Conservation (phyloP, 176 grass and related monocot species). For the Echinochloa phyllopogon region DNA sequence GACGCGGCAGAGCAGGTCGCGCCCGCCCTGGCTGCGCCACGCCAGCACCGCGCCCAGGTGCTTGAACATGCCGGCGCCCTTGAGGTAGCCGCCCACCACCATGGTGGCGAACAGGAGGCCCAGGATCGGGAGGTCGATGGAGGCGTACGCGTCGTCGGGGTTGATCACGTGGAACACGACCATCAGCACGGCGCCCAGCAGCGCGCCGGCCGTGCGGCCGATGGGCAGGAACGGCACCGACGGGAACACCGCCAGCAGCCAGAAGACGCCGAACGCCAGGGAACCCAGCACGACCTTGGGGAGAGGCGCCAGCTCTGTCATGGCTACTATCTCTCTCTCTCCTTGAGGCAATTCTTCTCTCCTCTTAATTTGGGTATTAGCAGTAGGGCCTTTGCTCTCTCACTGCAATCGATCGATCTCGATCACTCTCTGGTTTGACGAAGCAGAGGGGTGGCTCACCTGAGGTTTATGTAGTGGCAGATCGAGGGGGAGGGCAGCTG, state of each 20-base stretch:
- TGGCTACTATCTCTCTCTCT: slow-evolving; percentile 16
- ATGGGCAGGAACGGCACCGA: slow-evolving; percentile 96
- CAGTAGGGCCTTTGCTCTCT: not conserved
- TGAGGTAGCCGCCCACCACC: slow-evolving; percentile 92
- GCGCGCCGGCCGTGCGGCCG: slow-evolving; percentile 84
- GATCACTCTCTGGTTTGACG: not conserved
- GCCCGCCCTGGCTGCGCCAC: slow-evolving; percentile 83
- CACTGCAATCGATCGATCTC: not conserved
- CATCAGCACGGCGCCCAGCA: slow-evolving; percentile 88
- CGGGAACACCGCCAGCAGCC: slow-evolving; percentile 94
- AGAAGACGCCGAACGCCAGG: slow-evolving; percentile 79
- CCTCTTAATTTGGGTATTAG: no score
- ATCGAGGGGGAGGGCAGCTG: not conserved
- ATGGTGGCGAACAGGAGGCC: slow-evolving; percentile 93
- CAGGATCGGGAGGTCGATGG: slow-evolving; percentile 93
- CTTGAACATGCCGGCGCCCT: slow-evolving; percentile 86
- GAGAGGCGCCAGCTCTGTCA: slow-evolving; percentile 58
- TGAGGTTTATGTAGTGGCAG: slow-evolving; percentile 46
- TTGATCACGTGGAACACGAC: slow-evolving; percentile 79
- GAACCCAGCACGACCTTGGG: slow-evolving; percentile 72
- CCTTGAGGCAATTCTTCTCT: not conserved
- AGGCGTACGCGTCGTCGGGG: slow-evolving; percentile 74
- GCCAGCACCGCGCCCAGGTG: slow-evolving; percentile 75
- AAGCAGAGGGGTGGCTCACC: not conserved
- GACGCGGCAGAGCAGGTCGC: slow-evolving; percentile 88